phyloP scores from a whole-genome alignment of 176 grass and related monocot genomes.

The Musa itinerans region DNA sequence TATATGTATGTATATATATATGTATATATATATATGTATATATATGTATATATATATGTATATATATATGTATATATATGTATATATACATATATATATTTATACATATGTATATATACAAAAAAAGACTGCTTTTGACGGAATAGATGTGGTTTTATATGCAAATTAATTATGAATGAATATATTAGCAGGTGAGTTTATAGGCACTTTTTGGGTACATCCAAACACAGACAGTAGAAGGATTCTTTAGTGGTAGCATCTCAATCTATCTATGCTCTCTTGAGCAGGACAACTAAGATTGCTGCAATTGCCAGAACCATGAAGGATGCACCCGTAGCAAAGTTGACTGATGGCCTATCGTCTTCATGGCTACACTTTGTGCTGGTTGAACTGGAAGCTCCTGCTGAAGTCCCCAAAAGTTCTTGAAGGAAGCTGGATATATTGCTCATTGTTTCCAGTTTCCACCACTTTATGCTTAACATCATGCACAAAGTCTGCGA shows the following conservation, averaged over 20 bases:
- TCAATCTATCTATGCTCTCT: constrained; percentile 33
- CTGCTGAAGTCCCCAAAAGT: constrained; percentile 23
- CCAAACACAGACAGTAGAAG: too few species aligned
- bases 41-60: too few species aligned
- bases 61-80: too few species aligned
- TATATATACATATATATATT: too few species aligned
- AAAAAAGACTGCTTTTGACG: too few species aligned
- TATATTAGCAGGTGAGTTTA: too few species aligned
- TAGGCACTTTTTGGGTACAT: too few species aligned
- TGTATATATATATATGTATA: too few species aligned
- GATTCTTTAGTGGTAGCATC: background rate
- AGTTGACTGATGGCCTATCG: constrained; percentile 10
- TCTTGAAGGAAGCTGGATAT: constrained; percentile 61
- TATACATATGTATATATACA: too few species aligned
- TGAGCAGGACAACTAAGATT: constrained; percentile 63
- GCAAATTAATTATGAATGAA: too few species aligned
- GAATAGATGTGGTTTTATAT: too few species aligned
- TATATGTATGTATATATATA: too few species aligned
- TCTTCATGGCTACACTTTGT: background rate
- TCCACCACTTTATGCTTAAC: constrained; percentile 43
- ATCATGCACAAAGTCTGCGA: constrained; percentile 40
- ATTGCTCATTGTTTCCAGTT: constrained; percentile 32
- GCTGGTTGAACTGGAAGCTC: background rate
- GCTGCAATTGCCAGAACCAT: constrained; percentile 38
- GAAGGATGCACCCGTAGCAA: constrained; percentile 38